A percentile compares a stretch with the other conserved stretches of the same genome.
These are phyloP conservation scores for Chalaropsis ovoidea DNA, from an alignment of 2,329 filamentous ascomycete species.

Conservation along the genomic window DNA sequence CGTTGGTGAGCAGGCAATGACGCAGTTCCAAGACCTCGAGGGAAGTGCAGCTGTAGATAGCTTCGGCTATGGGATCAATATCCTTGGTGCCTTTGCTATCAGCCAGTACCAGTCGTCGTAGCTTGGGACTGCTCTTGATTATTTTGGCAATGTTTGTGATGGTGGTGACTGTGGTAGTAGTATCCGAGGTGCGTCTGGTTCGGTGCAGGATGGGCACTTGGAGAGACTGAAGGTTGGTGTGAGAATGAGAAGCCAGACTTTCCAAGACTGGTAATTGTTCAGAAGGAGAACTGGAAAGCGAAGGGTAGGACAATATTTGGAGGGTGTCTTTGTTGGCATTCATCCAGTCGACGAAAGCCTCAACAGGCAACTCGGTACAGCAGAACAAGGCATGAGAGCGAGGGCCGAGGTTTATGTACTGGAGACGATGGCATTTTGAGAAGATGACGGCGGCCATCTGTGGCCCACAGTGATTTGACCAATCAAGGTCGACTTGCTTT, in stretches of 20 bases:
- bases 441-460: background rate
- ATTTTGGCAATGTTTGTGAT: background rate
- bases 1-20: conserved; percentile 2
- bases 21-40: background rate
- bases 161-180: background rate
- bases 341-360: background rate
- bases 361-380: background rate
- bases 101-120: background rate
- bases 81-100: conserved; percentile 4
- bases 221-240: conserved; percentile 7
- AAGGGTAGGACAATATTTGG: background rate
- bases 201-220: background rate
- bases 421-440: background rate
- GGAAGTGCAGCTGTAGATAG: conserved; percentile 1
- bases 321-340: background rate
- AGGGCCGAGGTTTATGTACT: background rate
- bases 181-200: background rate
- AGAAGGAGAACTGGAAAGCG: background rate
- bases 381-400: background rate
- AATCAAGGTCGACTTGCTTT: background rate
- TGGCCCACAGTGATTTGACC: conserved; percentile 4
- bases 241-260: background rate
- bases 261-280: conserved; percentile 1
- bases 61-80: background rate
- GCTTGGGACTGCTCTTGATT: background rate